Conservation (phyloP, 192 early-diverging fungal genomes). For the Gigaspora rosea region DNA sequence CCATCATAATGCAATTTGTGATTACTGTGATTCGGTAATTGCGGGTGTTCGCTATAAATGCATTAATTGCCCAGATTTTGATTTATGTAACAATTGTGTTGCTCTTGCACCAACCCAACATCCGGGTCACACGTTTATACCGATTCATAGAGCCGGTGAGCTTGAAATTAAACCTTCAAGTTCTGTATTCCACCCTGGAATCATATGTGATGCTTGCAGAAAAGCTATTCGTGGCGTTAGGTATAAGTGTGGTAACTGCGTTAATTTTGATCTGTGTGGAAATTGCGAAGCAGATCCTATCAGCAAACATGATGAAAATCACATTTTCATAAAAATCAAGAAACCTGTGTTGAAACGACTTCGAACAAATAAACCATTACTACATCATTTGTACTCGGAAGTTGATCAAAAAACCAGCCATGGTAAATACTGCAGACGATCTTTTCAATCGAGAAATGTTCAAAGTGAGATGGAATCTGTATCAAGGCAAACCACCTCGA, state of each 20-base stretch:
- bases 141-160: conserved; percentile 37
- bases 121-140: conserved; percentile 46
- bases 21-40: conserved; percentile 58
- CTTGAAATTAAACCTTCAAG: conserved; percentile 36
- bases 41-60: conserved; percentile 62
- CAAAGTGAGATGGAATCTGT: background rate
- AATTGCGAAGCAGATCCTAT: conserved; percentile 53
- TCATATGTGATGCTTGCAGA: conserved; percentile 52
- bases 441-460: background rate
- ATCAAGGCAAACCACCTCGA: background rate
- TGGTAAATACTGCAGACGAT: conserved; percentile 29
- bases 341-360: conserved; percentile 35
- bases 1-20: conserved; percentile 46
- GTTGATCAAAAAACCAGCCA: background rate
- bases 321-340: conserved; percentile 54
- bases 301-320: conserved; percentile 40
- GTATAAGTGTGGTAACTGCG: conserved; percentile 62
- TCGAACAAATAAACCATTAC: conserved; percentile 27
- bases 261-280: conserved; percentile 64
- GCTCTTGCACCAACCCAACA: conserved; percentile 43
- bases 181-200: conserved; percentile 38
- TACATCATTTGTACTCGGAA: conserved; percentile 43
- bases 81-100: conserved; percentile 61
- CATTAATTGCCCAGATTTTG: conserved; percentile 54
- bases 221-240: conserved; percentile 45